These are phyloP conservation scores for Kalanchoe fedtschenkoi DNA, from an alignment of 164 flowering plant species.

Conservation along the genomic window DNA sequence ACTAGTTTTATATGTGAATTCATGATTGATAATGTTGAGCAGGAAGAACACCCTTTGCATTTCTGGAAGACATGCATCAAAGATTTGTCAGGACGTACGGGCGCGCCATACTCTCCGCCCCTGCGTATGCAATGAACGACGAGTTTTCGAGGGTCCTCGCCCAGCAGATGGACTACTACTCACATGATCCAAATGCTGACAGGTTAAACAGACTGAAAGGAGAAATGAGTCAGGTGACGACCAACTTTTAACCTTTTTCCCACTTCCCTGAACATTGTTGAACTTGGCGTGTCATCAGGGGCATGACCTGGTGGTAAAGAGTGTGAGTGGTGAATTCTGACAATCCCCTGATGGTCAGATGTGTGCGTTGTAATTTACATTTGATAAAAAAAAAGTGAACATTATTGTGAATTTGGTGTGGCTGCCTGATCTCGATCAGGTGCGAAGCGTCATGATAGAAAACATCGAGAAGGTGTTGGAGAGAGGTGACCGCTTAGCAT, in stretches of 20 bases:
- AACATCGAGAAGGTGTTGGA: constrained; percentile 83
- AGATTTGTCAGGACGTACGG: constrained; percentile 82
- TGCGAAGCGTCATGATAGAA: constrained; percentile 69
- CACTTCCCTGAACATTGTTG: no score
- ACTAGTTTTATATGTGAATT: no score
- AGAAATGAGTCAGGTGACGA: constrained; percentile 80
- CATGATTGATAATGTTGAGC: no score
- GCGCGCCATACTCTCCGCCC: constrained; percentile 55
- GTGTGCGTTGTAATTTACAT: no score
- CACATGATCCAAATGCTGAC: constrained; percentile 82
- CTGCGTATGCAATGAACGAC: constrained; percentile 87
- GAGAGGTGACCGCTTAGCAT: constrained; percentile 71
- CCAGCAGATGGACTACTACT: constrained; percentile 75
- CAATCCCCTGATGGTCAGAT: no score
- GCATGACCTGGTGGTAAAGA: no score
- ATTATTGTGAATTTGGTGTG: no score
- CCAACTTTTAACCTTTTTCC: no score
- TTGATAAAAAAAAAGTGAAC: no score
- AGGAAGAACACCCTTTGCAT: constrained; percentile 90
- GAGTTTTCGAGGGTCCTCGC: constrained; percentile 81
- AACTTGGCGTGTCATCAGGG: no score
- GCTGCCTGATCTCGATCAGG: constrained; percentile 41
- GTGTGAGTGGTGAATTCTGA: no score
- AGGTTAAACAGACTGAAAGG: constrained; percentile 69
- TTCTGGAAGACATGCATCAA: constrained; percentile 83